Percentiles rank a stretch among this genome's conserved stretches.
Evolutionary conservation across 306 rosid genomes (phyloP).

Genomic region (Cicer arietinum): DNA sequence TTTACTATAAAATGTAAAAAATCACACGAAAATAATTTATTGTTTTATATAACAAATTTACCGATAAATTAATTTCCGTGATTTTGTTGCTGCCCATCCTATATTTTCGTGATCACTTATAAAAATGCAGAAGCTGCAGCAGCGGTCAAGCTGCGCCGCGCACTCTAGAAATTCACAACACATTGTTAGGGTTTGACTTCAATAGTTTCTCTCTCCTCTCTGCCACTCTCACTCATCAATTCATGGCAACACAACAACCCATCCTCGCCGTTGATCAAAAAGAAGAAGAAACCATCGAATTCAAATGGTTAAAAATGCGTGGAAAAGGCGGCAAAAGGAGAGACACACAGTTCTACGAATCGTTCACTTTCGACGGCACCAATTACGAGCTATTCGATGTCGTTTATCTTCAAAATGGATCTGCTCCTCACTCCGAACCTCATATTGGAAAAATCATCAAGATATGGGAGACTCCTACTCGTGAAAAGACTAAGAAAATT

Average conservation of each 20-base stretch:
- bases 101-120: not conserved
- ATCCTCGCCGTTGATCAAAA: too few relatives aligned
- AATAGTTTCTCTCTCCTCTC: not conserved
- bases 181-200: not conserved
- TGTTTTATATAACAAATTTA: too few relatives aligned
- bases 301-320: constrained; percentile 69
- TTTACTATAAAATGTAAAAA: too few relatives aligned
- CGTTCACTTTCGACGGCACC: constrained; percentile 65
- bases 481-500: constrained; percentile 59
- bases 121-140: not conserved
- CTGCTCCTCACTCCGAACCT: constrained; percentile 52
- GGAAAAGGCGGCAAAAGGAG: constrained; percentile 62
- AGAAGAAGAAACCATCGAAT: constrained; percentile 45
- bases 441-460: constrained; percentile 69
- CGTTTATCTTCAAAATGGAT: constrained; percentile 62
- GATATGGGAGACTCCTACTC: constrained; percentile 61
- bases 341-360: constrained; percentile 63
- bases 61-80: too few relatives aligned
- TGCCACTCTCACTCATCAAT: not conserved
- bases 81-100: too few relatives aligned
- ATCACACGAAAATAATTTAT: too few relatives aligned
- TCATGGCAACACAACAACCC: too few relatives aligned
- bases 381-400: constrained; percentile 65
- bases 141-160: not conserved
- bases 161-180: too few relatives aligned